Evolutionary conservation across 495 filamentous ascomycete genomes (phyloP).

Genomic region (Hapsidospora chrysogenum): DNA sequence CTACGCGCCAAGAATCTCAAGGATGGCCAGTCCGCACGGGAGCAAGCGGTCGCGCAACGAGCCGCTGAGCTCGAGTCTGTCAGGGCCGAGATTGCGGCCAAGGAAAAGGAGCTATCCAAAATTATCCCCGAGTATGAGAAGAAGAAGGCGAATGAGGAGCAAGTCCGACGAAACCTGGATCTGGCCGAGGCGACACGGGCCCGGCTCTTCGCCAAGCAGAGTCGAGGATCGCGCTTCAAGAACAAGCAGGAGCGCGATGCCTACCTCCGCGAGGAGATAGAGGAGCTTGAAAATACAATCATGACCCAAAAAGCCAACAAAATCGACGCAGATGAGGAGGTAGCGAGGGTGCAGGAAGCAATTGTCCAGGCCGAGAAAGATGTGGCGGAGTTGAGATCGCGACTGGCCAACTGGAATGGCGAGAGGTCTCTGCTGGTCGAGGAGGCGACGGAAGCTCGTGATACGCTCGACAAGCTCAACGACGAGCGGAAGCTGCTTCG

Average conservation of each 20-base stretch:
- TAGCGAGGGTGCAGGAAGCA: conserved; percentile 51
- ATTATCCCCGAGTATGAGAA: conserved; percentile 59
- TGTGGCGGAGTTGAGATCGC: conserved; percentile 48
- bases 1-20: conserved; percentile 64
- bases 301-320: conserved; percentile 66
- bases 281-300: conserved; percentile 59
- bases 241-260: conserved; percentile 78
- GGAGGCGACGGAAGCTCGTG: conserved; percentile 62
- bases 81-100: conserved; percentile 53
- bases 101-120: conserved; percentile 56
- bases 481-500: conserved; percentile 86
- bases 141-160: conserved; percentile 54
- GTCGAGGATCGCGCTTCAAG: conserved; percentile 73
- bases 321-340: conserved; percentile 72
- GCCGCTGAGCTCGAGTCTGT: conserved; percentile 60
- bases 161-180: conserved; percentile 50
- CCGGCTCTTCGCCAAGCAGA: conserved; percentile 85
- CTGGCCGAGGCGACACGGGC: conserved; percentile 59
- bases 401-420: conserved; percentile 62
- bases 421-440: conserved; percentile 52
- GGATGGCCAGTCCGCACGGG: conserved; percentile 63
- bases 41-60: conserved; percentile 50
- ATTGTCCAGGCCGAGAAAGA: conserved; percentile 58
- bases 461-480: conserved; percentile 58
- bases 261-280: conserved; percentile 64